Evolutionary conservation across 23 red algal species (phyloP).

Genomic region (Gracilaria gracilis): DNA sequence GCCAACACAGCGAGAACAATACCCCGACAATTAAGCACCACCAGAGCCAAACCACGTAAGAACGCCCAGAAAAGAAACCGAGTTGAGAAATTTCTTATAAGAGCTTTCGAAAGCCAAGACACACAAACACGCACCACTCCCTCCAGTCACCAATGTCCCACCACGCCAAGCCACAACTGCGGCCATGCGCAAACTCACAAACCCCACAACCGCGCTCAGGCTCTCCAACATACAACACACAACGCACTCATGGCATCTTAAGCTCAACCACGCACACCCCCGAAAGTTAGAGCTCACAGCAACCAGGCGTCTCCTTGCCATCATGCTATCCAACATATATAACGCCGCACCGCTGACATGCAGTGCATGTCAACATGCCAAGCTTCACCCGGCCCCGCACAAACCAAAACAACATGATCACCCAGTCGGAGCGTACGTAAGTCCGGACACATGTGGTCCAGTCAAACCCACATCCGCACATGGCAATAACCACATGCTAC

Average conservation of each 20-base stretch:
- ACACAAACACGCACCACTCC: too few species aligned
- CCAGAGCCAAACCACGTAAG: too few species aligned
- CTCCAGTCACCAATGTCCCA: too few species aligned
- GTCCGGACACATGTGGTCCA: neutral
- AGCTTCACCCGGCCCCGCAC: neutral
- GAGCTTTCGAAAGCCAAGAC: too few species aligned
- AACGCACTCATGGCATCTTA: neutral
- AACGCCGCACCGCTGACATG: neutral
- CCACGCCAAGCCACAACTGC: neutral
- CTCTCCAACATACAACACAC: neutral
- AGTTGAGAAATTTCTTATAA: too few species aligned
- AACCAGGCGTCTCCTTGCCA: neutral
- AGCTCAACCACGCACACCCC: neutral
- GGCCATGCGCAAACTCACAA: neutral
- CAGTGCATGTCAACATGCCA: neutral
- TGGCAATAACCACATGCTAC: conserved; percentile 26
- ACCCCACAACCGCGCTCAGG: neutral
- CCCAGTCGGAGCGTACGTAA: neutral
- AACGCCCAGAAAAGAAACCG: too few species aligned
- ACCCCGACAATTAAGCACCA: too few species aligned
- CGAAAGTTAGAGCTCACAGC: neutral
- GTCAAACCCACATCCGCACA: neutral
- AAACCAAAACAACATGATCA: neutral
- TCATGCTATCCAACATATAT: neutral
- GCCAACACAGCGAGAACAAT: too few species aligned